Evolutionary conservation across 2,329 filamentous ascomycete genomes (phyloP).

Genomic region (Nemania sp.): DNA sequence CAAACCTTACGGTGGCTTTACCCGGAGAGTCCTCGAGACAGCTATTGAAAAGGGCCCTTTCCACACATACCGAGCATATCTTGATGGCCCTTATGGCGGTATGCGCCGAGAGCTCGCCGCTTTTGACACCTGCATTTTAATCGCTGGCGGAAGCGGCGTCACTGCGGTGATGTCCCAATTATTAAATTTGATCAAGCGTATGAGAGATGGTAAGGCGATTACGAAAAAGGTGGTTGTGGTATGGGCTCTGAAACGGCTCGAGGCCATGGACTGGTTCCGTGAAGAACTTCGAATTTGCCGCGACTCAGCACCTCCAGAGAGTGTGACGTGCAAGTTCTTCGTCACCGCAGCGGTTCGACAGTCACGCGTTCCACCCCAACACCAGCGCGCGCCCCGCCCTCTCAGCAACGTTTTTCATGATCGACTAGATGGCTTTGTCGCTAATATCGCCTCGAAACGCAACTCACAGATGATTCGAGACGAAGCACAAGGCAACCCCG

Average conservation of each 20-base stretch:
- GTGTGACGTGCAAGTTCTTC: slow-evolving; percentile 94
- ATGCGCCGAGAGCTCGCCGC: slow-evolving; percentile 91
- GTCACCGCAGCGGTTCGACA: slow-evolving; percentile 81
- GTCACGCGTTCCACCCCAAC: slow-evolving; percentile 48
- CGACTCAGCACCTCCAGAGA: slow-evolving; percentile 87
- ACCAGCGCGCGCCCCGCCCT: slow-evolving; percentile 65
- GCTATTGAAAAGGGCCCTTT: slow-evolving; percentile 88
- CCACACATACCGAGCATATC: slow-evolving; percentile 90
- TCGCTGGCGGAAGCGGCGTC: slow-evolving; percentile 94
- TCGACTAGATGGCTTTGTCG: slow-evolving; percentile 87
- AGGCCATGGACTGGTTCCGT: slow-evolving; percentile 97
- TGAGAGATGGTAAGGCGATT: slow-evolving; percentile 93
- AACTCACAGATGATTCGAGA: slow-evolving; percentile 86
- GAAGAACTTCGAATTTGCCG: slow-evolving; percentile 93
- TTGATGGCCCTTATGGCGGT: slow-evolving; percentile 95
- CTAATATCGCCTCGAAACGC: slow-evolving; percentile 86
- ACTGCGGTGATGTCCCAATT: slow-evolving; percentile 93
- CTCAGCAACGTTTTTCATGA: slow-evolving; percentile 84
- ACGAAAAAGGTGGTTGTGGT: slow-evolving; percentile 91
- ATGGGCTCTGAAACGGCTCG: slow-evolving; percentile 92
- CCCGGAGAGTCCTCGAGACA: slow-evolving; percentile 82
- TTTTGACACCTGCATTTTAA: slow-evolving; percentile 92
- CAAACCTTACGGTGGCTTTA: slow-evolving; percentile 91
- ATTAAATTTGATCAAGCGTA: slow-evolving; percentile 93
- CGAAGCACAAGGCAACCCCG: slow-evolving; percentile 81